These are phyloP conservation scores for Dryas integrifolia DNA, from an alignment of 331 rosid genomes.

Conservation along the genomic window DNA sequence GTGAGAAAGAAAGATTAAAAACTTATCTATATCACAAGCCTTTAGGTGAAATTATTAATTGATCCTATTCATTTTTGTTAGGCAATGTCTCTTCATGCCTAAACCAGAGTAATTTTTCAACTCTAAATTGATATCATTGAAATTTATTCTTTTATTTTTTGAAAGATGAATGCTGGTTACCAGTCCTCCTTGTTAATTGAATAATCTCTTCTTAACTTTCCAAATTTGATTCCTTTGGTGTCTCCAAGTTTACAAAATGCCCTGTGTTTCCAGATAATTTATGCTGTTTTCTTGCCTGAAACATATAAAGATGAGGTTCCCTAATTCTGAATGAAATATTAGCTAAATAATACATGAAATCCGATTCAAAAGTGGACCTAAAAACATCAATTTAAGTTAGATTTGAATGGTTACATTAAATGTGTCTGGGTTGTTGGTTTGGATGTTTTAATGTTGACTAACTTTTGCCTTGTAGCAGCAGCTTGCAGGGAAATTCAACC, in stretches of 20 bases:
- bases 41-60: no score
- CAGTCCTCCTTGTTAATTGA: no score
- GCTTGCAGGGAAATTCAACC: conserved; percentile 73
- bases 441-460: conserved; percentile 28
- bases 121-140: no score
- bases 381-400: background rate
- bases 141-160: no score
- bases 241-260: background rate
- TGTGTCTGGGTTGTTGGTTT: conserved; percentile 21
- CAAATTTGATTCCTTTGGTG: background rate
- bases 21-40: no score
- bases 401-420: conserved; percentile 3
- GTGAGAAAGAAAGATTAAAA: no score
- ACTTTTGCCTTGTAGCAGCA: conserved; percentile 47
- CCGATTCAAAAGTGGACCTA: background rate
- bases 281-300: background rate
- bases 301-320: background rate
- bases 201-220: background rate
- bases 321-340: no score
- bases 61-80: no score
- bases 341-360: background rate
- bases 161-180: no score
- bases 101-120: no score
- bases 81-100: no score
- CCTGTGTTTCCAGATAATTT: background rate